Evolutionary conservation across 306 rosid species (phyloP).

Genomic region (Cucurbita ficifolia): DNA sequence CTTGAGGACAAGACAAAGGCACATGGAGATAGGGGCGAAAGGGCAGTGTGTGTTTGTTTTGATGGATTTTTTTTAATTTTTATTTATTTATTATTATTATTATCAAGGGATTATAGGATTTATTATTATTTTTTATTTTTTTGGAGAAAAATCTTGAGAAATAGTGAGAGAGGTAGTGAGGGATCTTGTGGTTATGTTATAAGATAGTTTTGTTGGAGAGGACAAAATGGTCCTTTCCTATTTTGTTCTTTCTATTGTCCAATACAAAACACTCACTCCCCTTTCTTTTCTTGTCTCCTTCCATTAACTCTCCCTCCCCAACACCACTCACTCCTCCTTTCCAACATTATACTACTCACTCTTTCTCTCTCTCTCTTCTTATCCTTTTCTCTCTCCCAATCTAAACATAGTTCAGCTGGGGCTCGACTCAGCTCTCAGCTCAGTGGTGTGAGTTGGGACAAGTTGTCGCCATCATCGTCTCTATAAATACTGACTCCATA

Average conservation of each 20-base stretch:
- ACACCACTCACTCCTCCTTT: constrained; percentile 5
- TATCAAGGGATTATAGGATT: not conserved
- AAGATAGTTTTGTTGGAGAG: constrained; percentile 14
- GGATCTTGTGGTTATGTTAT: not conserved
- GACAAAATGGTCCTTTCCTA: constrained; percentile 41
- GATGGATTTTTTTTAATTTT: not conserved
- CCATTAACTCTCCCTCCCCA: not conserved
- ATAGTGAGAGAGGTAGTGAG: not conserved
- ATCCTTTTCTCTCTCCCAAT: not conserved
- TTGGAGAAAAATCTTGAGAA: not conserved
- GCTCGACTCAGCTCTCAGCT: too few species aligned
- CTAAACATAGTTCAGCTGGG: too few species aligned
- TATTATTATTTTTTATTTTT: not conserved
- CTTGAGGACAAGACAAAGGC: constrained; percentile 56
- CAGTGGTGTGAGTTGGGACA: constrained; percentile 5
- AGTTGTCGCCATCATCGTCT: constrained; percentile 38
- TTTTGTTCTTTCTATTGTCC: constrained; percentile 40
- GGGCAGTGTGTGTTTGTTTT: not conserved
- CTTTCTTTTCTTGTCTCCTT: constrained; percentile 11
- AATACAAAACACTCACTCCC: constrained; percentile 13
- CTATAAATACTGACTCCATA: constrained; percentile 40
- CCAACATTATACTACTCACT: not conserved
- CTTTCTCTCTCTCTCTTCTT: not conserved
- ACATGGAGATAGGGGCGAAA: constrained; percentile 37
- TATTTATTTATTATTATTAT: not conserved